phyloP scores from a whole-genome alignment of 192 early-diverging fungal genomes.

The Haplosporangium gracile region DNA sequence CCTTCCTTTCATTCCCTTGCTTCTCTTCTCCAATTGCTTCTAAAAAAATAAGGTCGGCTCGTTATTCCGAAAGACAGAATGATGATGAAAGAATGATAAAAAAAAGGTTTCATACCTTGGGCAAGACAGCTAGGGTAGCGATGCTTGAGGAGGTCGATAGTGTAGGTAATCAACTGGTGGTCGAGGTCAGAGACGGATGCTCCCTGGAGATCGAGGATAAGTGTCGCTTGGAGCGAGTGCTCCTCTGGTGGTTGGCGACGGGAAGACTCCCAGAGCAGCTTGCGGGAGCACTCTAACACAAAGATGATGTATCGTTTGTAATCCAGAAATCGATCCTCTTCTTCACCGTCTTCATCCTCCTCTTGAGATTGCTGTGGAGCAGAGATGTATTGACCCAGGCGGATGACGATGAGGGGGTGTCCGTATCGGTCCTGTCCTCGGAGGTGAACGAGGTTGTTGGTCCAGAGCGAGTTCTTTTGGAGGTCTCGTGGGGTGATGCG shows the following conservation, averaged over 20 bases:
- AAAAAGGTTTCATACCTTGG: constrained; percentile 37
- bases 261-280: constrained; percentile 51
- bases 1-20: not conserved
- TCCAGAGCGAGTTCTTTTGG: constrained; percentile 43
- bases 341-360: constrained; percentile 12
- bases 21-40: too few relatives aligned
- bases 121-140: constrained; percentile 54
- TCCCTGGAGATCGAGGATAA: constrained; percentile 48
- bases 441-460: constrained; percentile 33
- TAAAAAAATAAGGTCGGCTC: not conserved
- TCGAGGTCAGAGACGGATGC: constrained; percentile 54
- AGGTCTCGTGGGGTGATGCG: constrained; percentile 38
- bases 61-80: not conserved
- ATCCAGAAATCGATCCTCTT: constrained; percentile 43
- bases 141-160: constrained; percentile 50
- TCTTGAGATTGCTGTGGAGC: constrained; percentile 26
- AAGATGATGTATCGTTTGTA: constrained; percentile 55
- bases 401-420: constrained; percentile 51
- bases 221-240: constrained; percentile 45
- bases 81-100: not conserved
- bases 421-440: constrained; percentile 52
- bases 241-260: constrained; percentile 47
- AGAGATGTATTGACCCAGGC: constrained; percentile 40
- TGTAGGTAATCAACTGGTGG: constrained; percentile 48
- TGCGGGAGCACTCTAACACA: constrained; percentile 55